Percentiles rank a stretch among this genome's conserved stretches.
Conservation (phyloP, 1,284 basidiomycete species). For the Sporisorium sorghi region DNA sequence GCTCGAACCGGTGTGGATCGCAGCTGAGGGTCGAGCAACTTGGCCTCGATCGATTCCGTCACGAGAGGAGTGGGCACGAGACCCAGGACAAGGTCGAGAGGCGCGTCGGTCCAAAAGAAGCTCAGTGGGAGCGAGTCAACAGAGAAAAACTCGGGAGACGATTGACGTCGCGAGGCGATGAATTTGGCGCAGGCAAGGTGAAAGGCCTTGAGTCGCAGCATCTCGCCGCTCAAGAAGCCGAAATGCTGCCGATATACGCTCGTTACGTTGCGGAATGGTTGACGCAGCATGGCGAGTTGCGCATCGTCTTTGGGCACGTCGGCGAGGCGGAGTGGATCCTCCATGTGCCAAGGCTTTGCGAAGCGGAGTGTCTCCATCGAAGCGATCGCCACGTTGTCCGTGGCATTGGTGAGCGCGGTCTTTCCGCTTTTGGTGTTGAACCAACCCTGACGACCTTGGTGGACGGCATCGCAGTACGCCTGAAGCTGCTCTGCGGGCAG, state of each 20-base stretch:
- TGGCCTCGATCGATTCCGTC: slow-evolving; percentile 19
- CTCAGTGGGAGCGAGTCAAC: slow-evolving; percentile 23
- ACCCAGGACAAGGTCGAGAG: slow-evolving; percentile 48
- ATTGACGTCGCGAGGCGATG: slow-evolving; percentile 2
- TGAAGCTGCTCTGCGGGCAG: slow-evolving; percentile 32
- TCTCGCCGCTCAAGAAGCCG: slow-evolving; percentile 45
- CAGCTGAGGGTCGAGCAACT: slow-evolving; percentile 17
- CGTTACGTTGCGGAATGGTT: slow-evolving; percentile 30
- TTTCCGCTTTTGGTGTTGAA: slow-evolving; percentile 10
- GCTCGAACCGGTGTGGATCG: slow-evolving; percentile 22
- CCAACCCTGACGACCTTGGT: slow-evolving; percentile 33
- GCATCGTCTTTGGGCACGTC: slow-evolving; percentile 16
- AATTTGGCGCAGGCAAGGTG: slow-evolving; percentile 37
- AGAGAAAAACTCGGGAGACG: background rate
- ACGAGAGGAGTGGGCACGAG: slow-evolving; percentile 19
- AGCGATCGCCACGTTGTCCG: slow-evolving; percentile 26
- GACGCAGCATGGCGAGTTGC: slow-evolving; percentile 30
- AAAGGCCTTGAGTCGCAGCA: slow-evolving; percentile 52
- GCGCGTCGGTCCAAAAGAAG: slow-evolving; percentile 56
- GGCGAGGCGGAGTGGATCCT: slow-evolving; percentile 11
- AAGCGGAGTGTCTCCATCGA: slow-evolving; percentile 13
- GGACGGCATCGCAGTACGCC: slow-evolving; percentile 35
- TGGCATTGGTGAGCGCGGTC: slow-evolving; percentile 15
- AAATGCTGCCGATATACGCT: slow-evolving; percentile 47
- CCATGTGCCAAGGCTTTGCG: slow-evolving; percentile 32